Evolutionary conservation across 768 basidiomycete genomes (phyloP).

Genomic region (Lactarius sp.): DNA sequence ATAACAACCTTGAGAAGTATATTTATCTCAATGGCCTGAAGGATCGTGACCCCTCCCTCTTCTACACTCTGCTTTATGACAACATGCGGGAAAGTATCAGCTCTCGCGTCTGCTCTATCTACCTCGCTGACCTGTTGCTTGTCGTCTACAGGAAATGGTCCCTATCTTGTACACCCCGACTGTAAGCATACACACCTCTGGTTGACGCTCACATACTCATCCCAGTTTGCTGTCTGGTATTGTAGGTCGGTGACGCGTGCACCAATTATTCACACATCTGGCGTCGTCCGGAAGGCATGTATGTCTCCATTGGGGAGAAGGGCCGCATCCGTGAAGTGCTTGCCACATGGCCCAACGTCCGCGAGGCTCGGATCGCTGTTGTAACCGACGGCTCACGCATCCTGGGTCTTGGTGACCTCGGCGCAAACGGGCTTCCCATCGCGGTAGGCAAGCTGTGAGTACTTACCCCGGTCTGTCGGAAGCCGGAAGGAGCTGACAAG

Average conservation of each 20-base stretch:
- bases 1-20: conserved; percentile 74
- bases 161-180: conserved; percentile 92
- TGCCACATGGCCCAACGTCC: conserved; percentile 63
- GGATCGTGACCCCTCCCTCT: conserved; percentile 64
- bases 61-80: conserved; percentile 70
- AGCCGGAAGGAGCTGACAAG: conserved; percentile 7
- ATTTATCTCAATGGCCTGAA: conserved; percentile 78
- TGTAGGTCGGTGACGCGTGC: conserved; percentile 26
- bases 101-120: background rate
- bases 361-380: conserved; percentile 80
- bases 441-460: conserved; percentile 77
- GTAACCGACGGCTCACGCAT: conserved; percentile 93
- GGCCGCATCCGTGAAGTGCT: conserved; percentile 72
- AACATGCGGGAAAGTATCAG: conserved; percentile 55
- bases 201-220: conserved; percentile 73
- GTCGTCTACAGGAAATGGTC: conserved; percentile 42
- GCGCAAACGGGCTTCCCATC: conserved; percentile 82
- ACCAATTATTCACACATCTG: conserved; percentile 26
- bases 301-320: conserved; percentile 78
- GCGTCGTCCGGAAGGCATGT: conserved; percentile 34
- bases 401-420: conserved; percentile 81
- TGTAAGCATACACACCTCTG: conserved; percentile 84
- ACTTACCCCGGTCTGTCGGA: background rate
- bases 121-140: background rate
- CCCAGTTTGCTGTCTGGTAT: conserved; percentile 41